A percentile compares a stretch with the other conserved stretches of the same genome.
Evolutionary conservation across 129 eudicot species (phyloP).

Genomic region (Gnaphalium uliginosum): DNA sequence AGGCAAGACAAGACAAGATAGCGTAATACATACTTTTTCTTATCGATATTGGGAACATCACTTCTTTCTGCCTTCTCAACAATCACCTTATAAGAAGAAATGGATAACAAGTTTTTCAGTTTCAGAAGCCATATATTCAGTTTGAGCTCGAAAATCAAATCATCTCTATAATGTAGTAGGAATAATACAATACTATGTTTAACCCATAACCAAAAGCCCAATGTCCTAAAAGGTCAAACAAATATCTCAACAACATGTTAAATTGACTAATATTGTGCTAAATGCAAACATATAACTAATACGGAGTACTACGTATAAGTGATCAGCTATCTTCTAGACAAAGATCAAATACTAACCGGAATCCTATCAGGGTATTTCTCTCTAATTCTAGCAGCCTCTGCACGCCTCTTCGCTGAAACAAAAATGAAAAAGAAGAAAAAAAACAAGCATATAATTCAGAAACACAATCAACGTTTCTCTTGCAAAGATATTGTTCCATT

Average conservation of each 20-base stretch:
- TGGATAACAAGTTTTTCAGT: no score
- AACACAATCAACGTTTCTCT: no score
- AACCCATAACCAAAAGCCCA: no score
- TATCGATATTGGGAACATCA: conserved; percentile 44
- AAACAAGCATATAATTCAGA: no score
- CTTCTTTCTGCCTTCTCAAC: conserved; percentile 65
- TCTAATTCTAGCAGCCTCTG: conserved; percentile 43
- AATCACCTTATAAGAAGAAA: conserved; percentile 36
- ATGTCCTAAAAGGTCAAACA: no score
- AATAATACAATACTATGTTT: no score
- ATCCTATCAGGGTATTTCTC: conserved; percentile 79
- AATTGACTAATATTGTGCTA: no score
- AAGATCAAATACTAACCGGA: conserved; percentile 51
- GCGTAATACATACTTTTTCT: conserved; percentile 45
- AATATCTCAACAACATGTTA: no score
- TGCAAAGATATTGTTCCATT: no score
- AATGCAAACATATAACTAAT: not conserved
- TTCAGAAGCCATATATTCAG: no score
- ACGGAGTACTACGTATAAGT: no score
- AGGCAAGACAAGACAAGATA: not conserved
- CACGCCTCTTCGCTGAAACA: conserved; percentile 56
- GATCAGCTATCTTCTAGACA: not conserved
- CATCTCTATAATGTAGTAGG: not conserved
- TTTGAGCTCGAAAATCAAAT: not conserved
- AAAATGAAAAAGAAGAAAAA: no score